A percentile compares a stretch with the other conserved stretches of the same genome.
These are phyloP conservation scores for Yarrowia deformans DNA, from an alignment of 805 yeast species.

Conservation along the genomic window DNA sequence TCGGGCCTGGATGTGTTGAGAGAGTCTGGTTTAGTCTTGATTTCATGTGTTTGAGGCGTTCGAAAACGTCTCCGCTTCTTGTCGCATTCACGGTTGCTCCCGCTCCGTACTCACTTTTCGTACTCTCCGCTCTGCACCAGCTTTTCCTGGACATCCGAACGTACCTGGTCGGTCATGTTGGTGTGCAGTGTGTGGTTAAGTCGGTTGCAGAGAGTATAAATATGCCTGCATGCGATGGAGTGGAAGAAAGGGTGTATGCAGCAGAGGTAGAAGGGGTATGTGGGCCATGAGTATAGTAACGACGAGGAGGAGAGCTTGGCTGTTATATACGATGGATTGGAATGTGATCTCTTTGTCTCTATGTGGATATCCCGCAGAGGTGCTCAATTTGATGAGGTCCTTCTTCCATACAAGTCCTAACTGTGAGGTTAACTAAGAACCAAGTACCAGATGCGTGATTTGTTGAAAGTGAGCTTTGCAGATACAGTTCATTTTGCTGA, in stretches of 20 bases:
- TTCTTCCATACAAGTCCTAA: too few species aligned
- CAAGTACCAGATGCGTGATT: too few species aligned
- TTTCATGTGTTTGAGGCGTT: background rate
- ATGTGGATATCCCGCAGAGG: too few species aligned
- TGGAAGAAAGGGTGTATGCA: background rate
- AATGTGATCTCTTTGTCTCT: too few species aligned
- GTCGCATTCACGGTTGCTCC: too few species aligned
- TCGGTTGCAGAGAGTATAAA: slow-evolving; percentile 9
- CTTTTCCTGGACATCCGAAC: slow-evolving; percentile 29
- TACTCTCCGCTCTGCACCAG: slow-evolving; percentile 81
- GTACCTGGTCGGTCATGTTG: slow-evolving; percentile 39
- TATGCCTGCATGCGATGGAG: background rate
- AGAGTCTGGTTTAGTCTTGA: slow-evolving; percentile 54
- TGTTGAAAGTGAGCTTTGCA: too few species aligned
- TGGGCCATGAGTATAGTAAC: too few species aligned
- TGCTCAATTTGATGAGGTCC: too few species aligned
- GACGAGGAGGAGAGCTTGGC: too few species aligned
- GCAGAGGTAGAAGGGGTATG: background rate
- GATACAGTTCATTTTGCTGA: too few species aligned
- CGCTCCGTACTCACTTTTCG: slow-evolving; percentile 56
- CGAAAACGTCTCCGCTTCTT: too few species aligned
- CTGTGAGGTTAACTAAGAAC: too few species aligned
- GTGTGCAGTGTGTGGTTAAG: slow-evolving; percentile 27
- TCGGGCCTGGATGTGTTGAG: slow-evolving; percentile 65
- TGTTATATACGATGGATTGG: background rate